These are phyloP conservation scores for Rostrohypoxylon terebratum DNA, from an alignment of 495 filamentous ascomycete species.

Conservation along the genomic window DNA sequence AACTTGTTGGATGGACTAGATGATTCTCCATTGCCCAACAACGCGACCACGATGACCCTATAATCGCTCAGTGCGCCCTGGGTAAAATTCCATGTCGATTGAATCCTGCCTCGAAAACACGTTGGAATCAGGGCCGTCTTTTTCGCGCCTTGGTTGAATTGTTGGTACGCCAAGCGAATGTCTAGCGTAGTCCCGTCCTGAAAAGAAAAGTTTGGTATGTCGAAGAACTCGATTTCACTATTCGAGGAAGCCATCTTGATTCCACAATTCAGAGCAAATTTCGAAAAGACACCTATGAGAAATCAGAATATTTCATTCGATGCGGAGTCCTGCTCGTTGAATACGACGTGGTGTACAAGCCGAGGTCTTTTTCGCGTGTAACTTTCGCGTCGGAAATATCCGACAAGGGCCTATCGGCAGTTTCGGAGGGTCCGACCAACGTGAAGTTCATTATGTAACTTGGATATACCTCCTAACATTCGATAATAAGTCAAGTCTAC, in stretches of 20 bases:
- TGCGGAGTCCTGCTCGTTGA: neutral
- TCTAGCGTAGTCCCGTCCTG: conserved; percentile 45
- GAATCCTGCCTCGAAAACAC: conserved; percentile 61
- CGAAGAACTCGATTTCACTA: conserved; percentile 48
- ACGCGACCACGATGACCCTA: conserved; percentile 54
- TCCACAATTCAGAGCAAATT: neutral
- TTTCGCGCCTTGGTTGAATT: conserved; percentile 52
- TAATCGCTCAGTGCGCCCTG: conserved; percentile 46
- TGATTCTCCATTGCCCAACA: conserved; percentile 56
- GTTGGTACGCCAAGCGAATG: conserved; percentile 58
- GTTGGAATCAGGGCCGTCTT: conserved; percentile 61
- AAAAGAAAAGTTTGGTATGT: conserved; percentile 57
- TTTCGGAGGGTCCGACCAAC: neutral
- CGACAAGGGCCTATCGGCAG: neutral
- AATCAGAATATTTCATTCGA: neutral
- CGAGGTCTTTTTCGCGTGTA: neutral
- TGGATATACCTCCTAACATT: too few species aligned
- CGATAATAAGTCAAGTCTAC: too few species aligned
- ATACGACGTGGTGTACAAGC: neutral
- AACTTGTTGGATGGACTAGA: conserved; percentile 52
- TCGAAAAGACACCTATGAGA: neutral
- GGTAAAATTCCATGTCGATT: conserved; percentile 56
- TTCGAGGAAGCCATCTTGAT: conserved; percentile 15
- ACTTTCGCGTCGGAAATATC: neutral
- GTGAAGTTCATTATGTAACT: neutral